These are phyloP conservation scores for Spathaspora sp. DNA, from an alignment of 1,139 yeast genomes.

Conservation along the genomic window DNA sequence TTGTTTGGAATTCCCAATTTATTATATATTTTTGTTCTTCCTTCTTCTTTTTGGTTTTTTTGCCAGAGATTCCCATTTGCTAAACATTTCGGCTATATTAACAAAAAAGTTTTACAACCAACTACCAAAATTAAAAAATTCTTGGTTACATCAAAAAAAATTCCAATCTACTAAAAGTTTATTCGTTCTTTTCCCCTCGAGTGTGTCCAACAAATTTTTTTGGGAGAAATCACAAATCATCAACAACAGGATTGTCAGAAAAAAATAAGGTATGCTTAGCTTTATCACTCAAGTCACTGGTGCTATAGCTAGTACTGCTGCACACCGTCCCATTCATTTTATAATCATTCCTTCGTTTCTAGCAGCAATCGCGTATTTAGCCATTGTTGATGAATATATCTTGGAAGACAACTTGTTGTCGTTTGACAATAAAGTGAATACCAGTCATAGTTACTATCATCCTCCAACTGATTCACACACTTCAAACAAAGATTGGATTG, in stretches of 20 bases:
- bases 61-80: background rate
- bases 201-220: background rate
- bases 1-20: background rate
- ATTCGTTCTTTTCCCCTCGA: background rate
- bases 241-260: background rate
- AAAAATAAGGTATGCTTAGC: constrained; percentile 22
- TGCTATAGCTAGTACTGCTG: constrained; percentile 62
- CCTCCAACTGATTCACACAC: constrained; percentile 42
- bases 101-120: background rate
- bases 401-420: constrained; percentile 32
- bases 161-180: background rate
- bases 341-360: constrained; percentile 70
- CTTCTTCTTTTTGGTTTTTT: background rate
- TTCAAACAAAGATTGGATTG: constrained; percentile 45
- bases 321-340: constrained; percentile 87
- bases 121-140: background rate
- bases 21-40: background rate
- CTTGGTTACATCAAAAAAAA: background rate
- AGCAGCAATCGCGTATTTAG: constrained; percentile 80
- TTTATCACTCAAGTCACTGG: constrained; percentile 34
- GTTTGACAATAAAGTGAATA: background rate
- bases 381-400: constrained; percentile 78
- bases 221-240: background rate
- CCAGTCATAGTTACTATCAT: constrained; percentile 34
- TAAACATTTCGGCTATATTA: background rate